These are phyloP conservation scores for cucumber (Cucumis sativus) DNA, from an alignment of 306 rosid species.

Conservation along the genomic window Cucumber_9930_V3 NC_026656.2:11163001-11163500, in stretches of 20 bases:
- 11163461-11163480: not conserved
- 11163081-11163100: not conserved
- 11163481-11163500: not conserved
- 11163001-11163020: not conserved
- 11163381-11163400: not conserved
- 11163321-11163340: too few species aligned
- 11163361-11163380: not conserved
- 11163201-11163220: not conserved
- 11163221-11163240: not conserved
- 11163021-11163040: slow-evolving; percentile 9
- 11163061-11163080: not conserved
- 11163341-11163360: too few species aligned
- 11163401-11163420: not conserved
- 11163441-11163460: not conserved
- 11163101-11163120: not conserved
- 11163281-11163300: not conserved
- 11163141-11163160: not conserved
- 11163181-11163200: slow-evolving; percentile 7
- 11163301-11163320: too few species aligned
- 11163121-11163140: not conserved
- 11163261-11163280: not conserved
- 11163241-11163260: slow-evolving; percentile 3
- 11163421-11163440: not conserved
- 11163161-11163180: not conserved
- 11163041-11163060: slow-evolving; percentile 13